Evolutionary conservation across 83 land plant genomes (phyloP).

Genomic region (Thuja plicata): DNA sequence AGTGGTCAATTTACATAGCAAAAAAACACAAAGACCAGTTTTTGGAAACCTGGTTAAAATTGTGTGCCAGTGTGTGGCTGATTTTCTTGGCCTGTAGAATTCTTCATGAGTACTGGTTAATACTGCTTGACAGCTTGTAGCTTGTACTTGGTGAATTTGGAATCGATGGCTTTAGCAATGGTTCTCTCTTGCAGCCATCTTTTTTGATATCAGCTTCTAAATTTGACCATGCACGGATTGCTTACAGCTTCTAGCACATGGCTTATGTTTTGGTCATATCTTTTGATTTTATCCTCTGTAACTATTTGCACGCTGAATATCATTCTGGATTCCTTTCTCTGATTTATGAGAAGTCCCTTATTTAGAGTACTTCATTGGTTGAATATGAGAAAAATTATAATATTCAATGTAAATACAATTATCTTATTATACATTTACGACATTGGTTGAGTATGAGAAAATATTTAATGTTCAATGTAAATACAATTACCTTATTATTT

Average conservation of each 20-base stretch:
- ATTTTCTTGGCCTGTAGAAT: too few species aligned
- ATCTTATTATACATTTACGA: neutral
- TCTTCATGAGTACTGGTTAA: too few species aligned
- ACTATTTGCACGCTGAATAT: neutral
- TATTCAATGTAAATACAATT: neutral
- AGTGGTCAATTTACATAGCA: too few species aligned
- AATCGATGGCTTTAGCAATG: neutral
- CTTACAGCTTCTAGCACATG: neutral
- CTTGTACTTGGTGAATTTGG: too few species aligned
- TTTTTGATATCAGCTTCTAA: neutral
- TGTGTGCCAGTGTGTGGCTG: too few species aligned
- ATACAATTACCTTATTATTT: neutral
- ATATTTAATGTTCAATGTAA: neutral
- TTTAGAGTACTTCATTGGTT: neutral
- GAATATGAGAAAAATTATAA: neutral
- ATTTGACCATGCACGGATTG: neutral
- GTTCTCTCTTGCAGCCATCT: neutral
- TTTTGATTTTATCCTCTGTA: neutral
- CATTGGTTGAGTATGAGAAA: neutral
- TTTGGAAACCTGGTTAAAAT: too few species aligned
- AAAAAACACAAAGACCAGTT: too few species aligned
- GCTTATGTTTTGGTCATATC: neutral
- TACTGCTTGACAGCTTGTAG: too few species aligned
- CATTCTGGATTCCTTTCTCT: conserved; percentile 5
- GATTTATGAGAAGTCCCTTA: neutral